Percentiles rank a stretch among this genome's conserved stretches.
These are phyloP conservation scores for Phalaenopsis aphrodite DNA, from an alignment of 106 monocot species.

Conservation along the genomic window DNA sequence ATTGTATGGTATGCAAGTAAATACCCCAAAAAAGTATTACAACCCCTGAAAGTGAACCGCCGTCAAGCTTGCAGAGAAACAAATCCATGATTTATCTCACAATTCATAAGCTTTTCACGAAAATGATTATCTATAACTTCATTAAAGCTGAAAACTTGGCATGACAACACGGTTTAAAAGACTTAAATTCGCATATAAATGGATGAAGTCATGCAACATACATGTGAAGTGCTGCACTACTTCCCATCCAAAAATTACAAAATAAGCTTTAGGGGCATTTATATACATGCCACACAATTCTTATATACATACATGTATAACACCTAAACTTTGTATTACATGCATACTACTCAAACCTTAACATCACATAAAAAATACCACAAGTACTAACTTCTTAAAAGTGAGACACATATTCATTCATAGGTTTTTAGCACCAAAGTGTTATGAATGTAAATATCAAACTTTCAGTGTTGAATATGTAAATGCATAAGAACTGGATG, in stretches of 20 bases:
- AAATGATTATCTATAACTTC: not conserved
- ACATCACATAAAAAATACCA: too few species aligned
- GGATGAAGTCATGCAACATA: not conserved
- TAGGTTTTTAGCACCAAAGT: too few species aligned
- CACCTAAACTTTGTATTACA: too few species aligned
- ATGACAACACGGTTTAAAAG: not conserved
- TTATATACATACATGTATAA: too few species aligned
- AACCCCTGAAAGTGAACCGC: not conserved
- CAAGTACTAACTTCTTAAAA: too few species aligned
- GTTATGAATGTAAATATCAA: too few species aligned
- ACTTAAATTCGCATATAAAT: not conserved
- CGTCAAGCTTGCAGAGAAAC: not conserved
- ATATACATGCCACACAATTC: too few species aligned
- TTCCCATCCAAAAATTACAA: not conserved
- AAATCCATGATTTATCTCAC: not conserved
- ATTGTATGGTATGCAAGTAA: too few species aligned
- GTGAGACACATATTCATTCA: too few species aligned
- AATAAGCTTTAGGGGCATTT: not conserved
- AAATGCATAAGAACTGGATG: too few species aligned
- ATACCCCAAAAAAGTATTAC: not conserved
- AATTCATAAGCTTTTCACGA: not conserved
- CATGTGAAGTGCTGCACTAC: not conserved
- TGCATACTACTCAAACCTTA: too few species aligned
- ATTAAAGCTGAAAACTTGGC: not conserved
- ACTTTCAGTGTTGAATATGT: too few species aligned